Evolutionary conservation across 805 yeast species (phyloP).

Genomic region (Lipomyces spencermartinsiae): DNA sequence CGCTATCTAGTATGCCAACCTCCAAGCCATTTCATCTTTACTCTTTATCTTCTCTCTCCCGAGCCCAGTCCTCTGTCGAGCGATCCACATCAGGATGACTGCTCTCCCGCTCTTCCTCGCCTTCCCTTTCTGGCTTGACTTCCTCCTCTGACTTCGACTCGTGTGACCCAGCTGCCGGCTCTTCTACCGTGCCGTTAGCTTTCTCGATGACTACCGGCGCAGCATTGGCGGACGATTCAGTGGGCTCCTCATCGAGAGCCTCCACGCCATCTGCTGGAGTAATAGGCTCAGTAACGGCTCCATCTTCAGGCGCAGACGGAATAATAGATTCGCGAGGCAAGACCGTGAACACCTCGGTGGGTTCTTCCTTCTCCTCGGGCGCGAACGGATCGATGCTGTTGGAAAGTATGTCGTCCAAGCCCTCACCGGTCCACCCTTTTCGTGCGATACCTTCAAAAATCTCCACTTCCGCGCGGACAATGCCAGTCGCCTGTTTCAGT

Average conservation of each 20-base stretch:
- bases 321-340: conserved; percentile 43
- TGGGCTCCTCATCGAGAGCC: conserved; percentile 6
- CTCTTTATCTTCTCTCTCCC: conserved; percentile 7
- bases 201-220: conserved; percentile 10
- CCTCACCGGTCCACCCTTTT: conserved; percentile 89
- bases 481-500: conserved; percentile 62
- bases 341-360: conserved; percentile 38
- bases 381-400: conserved; percentile 71
- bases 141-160: background rate
- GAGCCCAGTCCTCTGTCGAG: conserved; percentile 22
- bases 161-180: background rate
- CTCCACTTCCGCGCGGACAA: conserved; percentile 80
- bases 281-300: background rate
- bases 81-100: conserved; percentile 14
- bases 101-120: background rate
- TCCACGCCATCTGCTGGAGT: conserved; percentile 1
- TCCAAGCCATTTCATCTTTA: background rate
- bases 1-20: background rate
- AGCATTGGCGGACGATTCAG: background rate
- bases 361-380: conserved; percentile 38
- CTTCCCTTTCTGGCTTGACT: background rate
- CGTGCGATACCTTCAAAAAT: conserved; percentile 79
- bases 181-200: background rate
- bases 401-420: conserved; percentile 70
- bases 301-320: conserved; percentile 28